A percentile compares a stretch with the other conserved stretches of the same genome.
phyloP scores from a whole-genome alignment of 495 filamentous ascomycete species.

The Xylaria palmicola region DNA sequence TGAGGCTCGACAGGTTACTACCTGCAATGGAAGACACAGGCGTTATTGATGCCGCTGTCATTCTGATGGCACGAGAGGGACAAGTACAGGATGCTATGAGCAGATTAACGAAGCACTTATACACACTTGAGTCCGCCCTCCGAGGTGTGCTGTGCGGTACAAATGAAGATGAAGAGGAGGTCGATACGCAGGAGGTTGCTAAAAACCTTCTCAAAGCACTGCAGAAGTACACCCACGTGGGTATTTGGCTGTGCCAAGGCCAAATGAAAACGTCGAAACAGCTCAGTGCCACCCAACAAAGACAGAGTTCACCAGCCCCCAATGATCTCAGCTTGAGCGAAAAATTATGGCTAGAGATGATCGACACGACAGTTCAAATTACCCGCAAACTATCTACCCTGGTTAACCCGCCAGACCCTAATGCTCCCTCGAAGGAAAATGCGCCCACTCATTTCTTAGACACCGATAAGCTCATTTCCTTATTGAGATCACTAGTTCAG shows the following conservation, averaged over 20 bases:
- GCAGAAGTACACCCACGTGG: constrained; percentile 85
- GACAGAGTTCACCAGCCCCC: constrained; percentile 51
- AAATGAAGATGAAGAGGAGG: constrained; percentile 45
- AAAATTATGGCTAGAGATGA: constrained; percentile 84
- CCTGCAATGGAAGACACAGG: constrained; percentile 86
- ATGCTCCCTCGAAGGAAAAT: constrained; percentile 25
- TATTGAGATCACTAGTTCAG: constrained; percentile 78
- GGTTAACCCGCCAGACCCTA: constrained; percentile 19
- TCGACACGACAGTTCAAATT: constrained; percentile 79
- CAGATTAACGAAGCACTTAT: constrained; percentile 74
- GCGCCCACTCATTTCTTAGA: constrained; percentile 32
- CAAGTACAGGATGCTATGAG: constrained; percentile 80
- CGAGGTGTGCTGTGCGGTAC: constrained; percentile 65
- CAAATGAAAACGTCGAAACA: constrained; percentile 67
- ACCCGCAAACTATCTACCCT: constrained; percentile 55
- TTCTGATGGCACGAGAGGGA: constrained; percentile 87
- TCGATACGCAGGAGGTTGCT: constrained; percentile 47
- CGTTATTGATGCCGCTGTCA: constrained; percentile 88
- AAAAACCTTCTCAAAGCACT: constrained; percentile 70
- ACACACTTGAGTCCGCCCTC: constrained; percentile 74
- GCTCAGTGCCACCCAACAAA: constrained; percentile 30
- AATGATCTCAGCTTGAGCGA: constrained; percentile 75
- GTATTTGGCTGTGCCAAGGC: constrained; percentile 92
- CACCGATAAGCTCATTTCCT: constrained; percentile 56
- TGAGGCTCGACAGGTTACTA: constrained; percentile 77